phyloP scores from a whole-genome alignment of 1,139 yeast species.

The Hyphopichia fennica region DNA sequence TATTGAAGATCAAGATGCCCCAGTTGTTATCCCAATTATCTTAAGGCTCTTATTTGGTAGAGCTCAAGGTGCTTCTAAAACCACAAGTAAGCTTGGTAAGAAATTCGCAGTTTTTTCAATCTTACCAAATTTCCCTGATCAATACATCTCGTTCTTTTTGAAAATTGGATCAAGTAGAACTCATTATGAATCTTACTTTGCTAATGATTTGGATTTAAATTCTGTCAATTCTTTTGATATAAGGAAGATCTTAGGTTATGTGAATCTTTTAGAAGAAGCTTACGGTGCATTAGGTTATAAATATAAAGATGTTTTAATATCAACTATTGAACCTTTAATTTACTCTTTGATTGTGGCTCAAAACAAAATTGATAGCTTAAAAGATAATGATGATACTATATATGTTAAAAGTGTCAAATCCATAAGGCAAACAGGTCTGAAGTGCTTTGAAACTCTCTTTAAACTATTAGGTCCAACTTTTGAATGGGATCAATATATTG shows the following conservation, averaged over 20 bases:
- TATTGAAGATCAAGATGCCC: constrained; percentile 63
- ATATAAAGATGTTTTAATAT: constrained; percentile 48
- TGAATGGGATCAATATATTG: constrained; percentile 59
- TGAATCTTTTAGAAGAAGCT: constrained; percentile 65
- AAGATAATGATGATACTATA: constrained; percentile 16
- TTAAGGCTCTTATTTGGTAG: constrained; percentile 84
- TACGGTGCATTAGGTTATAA: constrained; percentile 63
- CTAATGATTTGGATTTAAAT: constrained; percentile 13
- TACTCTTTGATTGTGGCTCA: constrained; percentile 61
- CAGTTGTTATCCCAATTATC: constrained; percentile 65
- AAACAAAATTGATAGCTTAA: constrained; percentile 10
- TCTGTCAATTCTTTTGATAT: constrained; percentile 24
- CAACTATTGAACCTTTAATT: constrained; percentile 60
- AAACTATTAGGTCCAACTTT: constrained; percentile 44
- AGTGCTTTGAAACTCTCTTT: constrained; percentile 54
- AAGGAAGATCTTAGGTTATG: constrained; percentile 68
- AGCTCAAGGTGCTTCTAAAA: constrained; percentile 58
- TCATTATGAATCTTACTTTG: constrained; percentile 38
- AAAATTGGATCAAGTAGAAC: constrained; percentile 61
- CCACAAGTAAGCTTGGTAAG: constrained; percentile 71
- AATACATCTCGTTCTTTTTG: constrained; percentile 59
- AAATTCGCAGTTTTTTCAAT: constrained; percentile 76
- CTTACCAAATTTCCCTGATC: constrained; percentile 60
- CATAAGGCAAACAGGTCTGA: constrained; percentile 63
- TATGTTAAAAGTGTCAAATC: constrained; percentile 49